Evolutionary conservation across 1,139 yeast genomes (phyloP), one percentile per base, ranked within the genome.

Genomic region (Pneumocystis carinii): DNA sequence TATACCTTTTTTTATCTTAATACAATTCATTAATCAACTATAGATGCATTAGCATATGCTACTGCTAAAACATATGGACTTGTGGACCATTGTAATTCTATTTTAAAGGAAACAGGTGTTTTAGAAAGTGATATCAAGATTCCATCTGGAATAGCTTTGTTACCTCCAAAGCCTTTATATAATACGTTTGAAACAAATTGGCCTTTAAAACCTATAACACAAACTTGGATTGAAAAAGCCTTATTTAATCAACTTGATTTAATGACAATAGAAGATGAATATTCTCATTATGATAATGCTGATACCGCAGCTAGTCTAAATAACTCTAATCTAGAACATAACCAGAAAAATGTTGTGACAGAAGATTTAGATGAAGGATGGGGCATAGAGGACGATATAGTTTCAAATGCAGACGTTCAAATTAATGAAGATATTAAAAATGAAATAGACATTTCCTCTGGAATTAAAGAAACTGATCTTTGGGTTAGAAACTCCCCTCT

Each of bases 401-500:
- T 48, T 24, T 24, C 76, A 72, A 60, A 76, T 73, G 5, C 77
- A 75, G 55, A 19, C 24, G 10, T 56, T 66, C 76, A 64, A 48
- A 48, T 27, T 24, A 29, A 17, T 10, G 78, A 76, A 63, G 82
- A 76, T 61, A 83, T 76, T 41, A 89, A 81, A 37, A 85, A 79
- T 63, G 85, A 77, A 58, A 83, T 82, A 24, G 79, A 83, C 57
- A 90, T 83, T 65, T 74, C 71, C n/a, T 68, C 72, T 7, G 73
- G 72, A 27, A 79, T 80, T 24, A 81, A 84, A 42, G 97, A 92
- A 74, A 75, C 85, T 56, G 86, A 86, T 3, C 75, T 76, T 68
- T 94, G 99, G 98, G 81, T 87, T 57, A 86, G 92, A 68, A 88
- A 87, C 75, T 88, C 97, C 17, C 87, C 86, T 67, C 81, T 92